A percentile compares a stretch with the other conserved stretches of the same genome.
Conservation (phyloP, 2,329 filamentous ascomycete species). For the Sarocladium kiliense region DNA sequence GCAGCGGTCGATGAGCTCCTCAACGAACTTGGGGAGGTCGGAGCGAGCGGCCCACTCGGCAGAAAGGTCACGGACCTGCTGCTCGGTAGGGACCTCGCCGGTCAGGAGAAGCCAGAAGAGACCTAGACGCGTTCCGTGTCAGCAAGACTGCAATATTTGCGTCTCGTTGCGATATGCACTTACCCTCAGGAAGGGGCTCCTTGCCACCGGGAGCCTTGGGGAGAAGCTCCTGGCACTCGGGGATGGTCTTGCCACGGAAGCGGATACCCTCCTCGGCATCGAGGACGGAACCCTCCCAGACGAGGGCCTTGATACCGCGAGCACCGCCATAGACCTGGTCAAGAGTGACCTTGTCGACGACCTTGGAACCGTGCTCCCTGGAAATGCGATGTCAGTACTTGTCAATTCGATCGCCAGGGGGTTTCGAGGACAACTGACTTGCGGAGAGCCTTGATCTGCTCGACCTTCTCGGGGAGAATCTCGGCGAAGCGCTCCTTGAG, state of each 20-base stretch:
- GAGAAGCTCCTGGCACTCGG: slow-evolving; percentile 95
- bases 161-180: slow-evolving; percentile 12
- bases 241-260: slow-evolving; percentile 98
- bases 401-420: slow-evolving; percentile 11
- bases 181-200: slow-evolving; percentile 94
- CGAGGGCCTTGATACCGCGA: slow-evolving; percentile 96
- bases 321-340: slow-evolving; percentile 99
- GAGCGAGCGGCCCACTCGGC: slow-evolving; percentile 98
- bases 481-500: slow-evolving; percentile 98
- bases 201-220: slow-evolving; percentile 95
- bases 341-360: slow-evolving; percentile 94
- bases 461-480: slow-evolving; percentile 90
- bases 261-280: slow-evolving; percentile 99
- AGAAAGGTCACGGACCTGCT: slow-evolving; percentile 97
- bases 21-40: slow-evolving; percentile 94
- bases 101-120: slow-evolving; percentile 99
- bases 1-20: slow-evolving; percentile 99
- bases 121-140: slow-evolving; percentile 44
- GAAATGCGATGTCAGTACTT: slow-evolving; percentile 9
- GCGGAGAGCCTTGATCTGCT: slow-evolving; percentile 97
- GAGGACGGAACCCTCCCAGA: slow-evolving; percentile 98
- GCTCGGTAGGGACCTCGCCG: slow-evolving; percentile 93
- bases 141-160: background rate
- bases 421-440: slow-evolving; percentile 59
- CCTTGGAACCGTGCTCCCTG: slow-evolving; percentile 91